These are phyloP conservation scores for Populus hybrid DNA, from an alignment of 441 rosid species.

Conservation along the genomic window DNA sequence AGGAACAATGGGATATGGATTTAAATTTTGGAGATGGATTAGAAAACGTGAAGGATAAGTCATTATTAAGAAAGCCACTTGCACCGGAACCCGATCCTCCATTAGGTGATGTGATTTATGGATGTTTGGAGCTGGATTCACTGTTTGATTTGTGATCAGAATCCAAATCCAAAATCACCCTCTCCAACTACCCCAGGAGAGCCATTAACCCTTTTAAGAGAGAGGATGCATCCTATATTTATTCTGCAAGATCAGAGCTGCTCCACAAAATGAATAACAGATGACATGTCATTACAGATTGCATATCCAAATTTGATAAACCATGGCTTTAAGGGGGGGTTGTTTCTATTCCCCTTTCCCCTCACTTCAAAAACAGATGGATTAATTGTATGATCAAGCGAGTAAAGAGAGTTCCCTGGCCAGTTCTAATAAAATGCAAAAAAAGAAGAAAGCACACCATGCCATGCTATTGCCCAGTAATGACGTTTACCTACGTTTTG, in stretches of 20 bases:
- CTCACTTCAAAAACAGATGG: slow-evolving; percentile 1
- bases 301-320: slow-evolving; percentile 17
- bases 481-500: not conserved
- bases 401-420: not conserved
- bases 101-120: no score
- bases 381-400: not conserved
- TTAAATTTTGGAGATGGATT: no score
- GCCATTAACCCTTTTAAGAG: slow-evolving; percentile 20
- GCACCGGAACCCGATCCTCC: no score
- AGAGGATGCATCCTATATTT: no score
- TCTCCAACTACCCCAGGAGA: slow-evolving; percentile 7
- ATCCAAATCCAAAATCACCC: not conserved
- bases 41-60: no score
- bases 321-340: not conserved
- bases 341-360: not conserved
- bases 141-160: not conserved
- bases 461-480: not conserved
- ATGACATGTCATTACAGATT: slow-evolving; percentile 25
- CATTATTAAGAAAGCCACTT: no score
- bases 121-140: not conserved
- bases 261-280: slow-evolving; percentile 30
- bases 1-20: no score
- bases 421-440: no score
- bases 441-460: not conserved
- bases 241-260: slow-evolving; percentile 23